Conservation (phyloP, 768 basidiomycete genomes). For the Hemileccinum impolitum region DNA sequence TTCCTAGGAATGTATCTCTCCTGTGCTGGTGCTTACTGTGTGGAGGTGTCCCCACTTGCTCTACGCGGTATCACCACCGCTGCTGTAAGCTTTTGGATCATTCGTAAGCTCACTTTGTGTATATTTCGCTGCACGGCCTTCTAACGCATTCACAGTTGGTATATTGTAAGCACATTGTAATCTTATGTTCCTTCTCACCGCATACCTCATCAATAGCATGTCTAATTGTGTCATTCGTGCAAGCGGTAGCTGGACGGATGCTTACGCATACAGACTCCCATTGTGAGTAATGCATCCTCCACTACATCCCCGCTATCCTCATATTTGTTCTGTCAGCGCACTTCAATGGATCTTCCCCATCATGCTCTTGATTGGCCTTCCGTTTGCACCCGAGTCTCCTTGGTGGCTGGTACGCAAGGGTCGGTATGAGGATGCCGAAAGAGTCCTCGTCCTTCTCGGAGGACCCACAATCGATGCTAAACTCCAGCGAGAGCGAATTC, state of each 20-base stretch:
- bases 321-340: slow-evolving; percentile 10
- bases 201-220: slow-evolving; percentile 9
- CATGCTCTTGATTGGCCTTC: slow-evolving; percentile 26
- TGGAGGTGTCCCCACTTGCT: slow-evolving; percentile 28
- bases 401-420: slow-evolving; percentile 36
- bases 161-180: slow-evolving; percentile 16
- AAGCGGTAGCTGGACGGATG: slow-evolving; percentile 19
- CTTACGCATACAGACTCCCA: slow-evolving; percentile 25
- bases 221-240: slow-evolving; percentile 24
- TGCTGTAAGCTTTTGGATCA: slow-evolving; percentile 25
- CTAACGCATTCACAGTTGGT: slow-evolving; percentile 15
- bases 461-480: slow-evolving; percentile 24
- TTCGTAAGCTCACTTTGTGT: slow-evolving; percentile 10
- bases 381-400: slow-evolving; percentile 15
- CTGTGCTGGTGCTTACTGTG: slow-evolving; percentile 22
- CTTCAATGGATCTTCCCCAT: slow-evolving; percentile 34
- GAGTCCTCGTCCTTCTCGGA: slow-evolving; percentile 16
- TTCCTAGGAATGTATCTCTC: slow-evolving; percentile 23
- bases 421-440: slow-evolving; percentile 22
- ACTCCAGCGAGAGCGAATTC: slow-evolving; percentile 19
- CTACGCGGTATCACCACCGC: slow-evolving; percentile 25
- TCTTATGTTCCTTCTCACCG: background rate
- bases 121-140: background rate
- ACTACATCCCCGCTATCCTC: background rate
- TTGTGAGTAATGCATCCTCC: slow-evolving; percentile 16